These are phyloP conservation scores for Millerozyma miso DNA, from an alignment of 805 yeast species.

Conservation along the genomic window DNA sequence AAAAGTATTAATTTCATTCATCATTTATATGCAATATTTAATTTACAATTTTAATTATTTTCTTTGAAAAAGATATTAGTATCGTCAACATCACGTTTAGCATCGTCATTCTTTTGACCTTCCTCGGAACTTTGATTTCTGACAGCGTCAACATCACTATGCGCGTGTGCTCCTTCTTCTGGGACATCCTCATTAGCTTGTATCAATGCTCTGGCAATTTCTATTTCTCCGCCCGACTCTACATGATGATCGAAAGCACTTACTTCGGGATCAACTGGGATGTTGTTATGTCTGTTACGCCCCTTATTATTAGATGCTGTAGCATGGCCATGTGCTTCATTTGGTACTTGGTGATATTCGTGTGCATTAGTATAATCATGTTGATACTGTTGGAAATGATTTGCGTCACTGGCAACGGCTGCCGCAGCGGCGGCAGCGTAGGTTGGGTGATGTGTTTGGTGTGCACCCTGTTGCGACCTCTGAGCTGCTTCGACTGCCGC, in stretches of 20 bases:
- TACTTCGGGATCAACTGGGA: constrained; percentile 60
- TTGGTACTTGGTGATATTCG: constrained; percentile 7
- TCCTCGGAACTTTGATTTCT: constrained; percentile 3
- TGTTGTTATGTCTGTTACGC: constrained; percentile 18
- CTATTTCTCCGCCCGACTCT: constrained; percentile 49
- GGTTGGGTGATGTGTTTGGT: constrained; percentile 10
- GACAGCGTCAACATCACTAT: constrained; percentile 1
- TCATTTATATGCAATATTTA: constrained; percentile 1
- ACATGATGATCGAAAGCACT: constrained; percentile 41
- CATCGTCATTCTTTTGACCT: constrained; percentile 5
- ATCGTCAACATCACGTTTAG: constrained; percentile 11
- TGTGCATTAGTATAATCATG: constrained; percentile 8
- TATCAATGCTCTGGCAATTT: constrained; percentile 62
- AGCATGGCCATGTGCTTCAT: constrained; percentile 5
- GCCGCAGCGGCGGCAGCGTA: constrained; percentile 34
- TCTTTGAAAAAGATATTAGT: constrained; percentile 17
- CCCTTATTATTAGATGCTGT: constrained; percentile 7
- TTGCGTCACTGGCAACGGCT: constrained; percentile 19
- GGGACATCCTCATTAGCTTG: constrained; percentile 48
- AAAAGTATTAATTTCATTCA: neutral
- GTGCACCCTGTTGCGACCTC: constrained; percentile 25
- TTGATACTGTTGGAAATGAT: constrained; percentile 14
- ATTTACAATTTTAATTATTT: constrained; percentile 4
- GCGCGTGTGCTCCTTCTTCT: constrained; percentile 7
- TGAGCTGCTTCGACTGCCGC: constrained; percentile 63